Percentiles rank a stretch among this genome's conserved stretches.
Evolutionary conservation across 2,329 filamentous ascomycete genomes (phyloP).

Genomic region (Proliferodiscus dingleyae): DNA sequence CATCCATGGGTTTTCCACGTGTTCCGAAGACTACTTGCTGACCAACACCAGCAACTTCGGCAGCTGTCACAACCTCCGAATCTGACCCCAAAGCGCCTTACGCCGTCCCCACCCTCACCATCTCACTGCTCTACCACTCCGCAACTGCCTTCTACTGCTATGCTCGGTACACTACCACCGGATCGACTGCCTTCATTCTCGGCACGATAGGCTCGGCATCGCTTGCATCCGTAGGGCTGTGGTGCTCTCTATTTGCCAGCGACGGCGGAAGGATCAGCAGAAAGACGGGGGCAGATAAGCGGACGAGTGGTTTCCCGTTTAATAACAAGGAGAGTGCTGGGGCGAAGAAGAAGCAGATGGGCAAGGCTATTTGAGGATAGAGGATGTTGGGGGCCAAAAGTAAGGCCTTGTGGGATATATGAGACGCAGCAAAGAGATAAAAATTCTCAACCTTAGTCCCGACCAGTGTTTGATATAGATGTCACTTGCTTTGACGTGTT

Average conservation of each 20-base stretch:
- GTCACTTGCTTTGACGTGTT: no score
- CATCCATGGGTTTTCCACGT: not conserved
- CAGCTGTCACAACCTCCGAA: constrained; percentile 38
- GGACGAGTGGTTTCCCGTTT: constrained; percentile 62
- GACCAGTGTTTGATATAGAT: no score
- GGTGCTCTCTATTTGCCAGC: constrained; percentile 47
- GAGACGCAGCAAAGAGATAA: no score
- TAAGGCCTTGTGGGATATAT: no score
- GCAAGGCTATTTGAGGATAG: constrained; percentile 15
- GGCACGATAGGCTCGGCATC: constrained; percentile 45
- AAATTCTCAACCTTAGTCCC: no score
- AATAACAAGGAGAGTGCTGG: constrained; percentile 45
- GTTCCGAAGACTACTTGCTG: no score
- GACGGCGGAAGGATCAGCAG: constrained; percentile 52
- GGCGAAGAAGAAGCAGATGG: constrained; percentile 26
- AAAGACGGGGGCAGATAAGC: constrained; percentile 62
- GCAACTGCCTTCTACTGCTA: constrained; percentile 55
- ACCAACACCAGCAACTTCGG: constrained; percentile 23
- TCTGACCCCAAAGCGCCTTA: constrained; percentile 48
- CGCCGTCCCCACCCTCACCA: constrained; percentile 53
- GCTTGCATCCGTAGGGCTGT: constrained; percentile 53
- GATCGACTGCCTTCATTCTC: constrained; percentile 46
- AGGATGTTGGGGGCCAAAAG: no score
- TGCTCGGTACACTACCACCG: constrained; percentile 47
- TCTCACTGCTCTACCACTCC: constrained; percentile 55